A percentile compares a stretch with the other conserved stretches of the same genome.
Conservation (phyloP, 1,284 basidiomycete genomes). For the Tremellales sp. region DNA sequence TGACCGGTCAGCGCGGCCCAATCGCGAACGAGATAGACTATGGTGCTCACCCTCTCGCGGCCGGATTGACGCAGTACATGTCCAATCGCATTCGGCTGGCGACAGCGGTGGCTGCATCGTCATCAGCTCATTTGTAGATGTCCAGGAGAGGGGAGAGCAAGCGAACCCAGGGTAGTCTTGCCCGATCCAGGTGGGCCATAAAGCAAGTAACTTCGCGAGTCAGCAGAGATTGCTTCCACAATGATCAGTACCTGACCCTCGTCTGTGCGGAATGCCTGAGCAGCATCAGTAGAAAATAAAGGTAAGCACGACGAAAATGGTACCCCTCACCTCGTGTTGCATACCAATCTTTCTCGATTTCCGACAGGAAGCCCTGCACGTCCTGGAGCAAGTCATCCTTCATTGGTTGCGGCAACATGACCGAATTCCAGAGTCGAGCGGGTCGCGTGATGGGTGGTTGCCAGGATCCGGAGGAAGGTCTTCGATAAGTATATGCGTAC, state of each 20-base stretch:
- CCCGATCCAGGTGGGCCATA: constrained; percentile 29
- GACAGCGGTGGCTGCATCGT: constrained; percentile 22
- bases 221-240: not conserved
- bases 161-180: constrained; percentile 30
- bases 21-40: not conserved
- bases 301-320: not conserved
- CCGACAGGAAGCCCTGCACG: constrained; percentile 22
- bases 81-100: constrained; percentile 25
- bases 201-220: constrained; percentile 14
- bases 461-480: constrained; percentile 10
- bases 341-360: constrained; percentile 25
- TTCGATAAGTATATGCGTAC: too few relatives aligned
- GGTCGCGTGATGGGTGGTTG: constrained; percentile 19
- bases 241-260: constrained; percentile 7
- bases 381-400: constrained; percentile 25
- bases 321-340: constrained; percentile 20
- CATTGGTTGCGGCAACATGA: constrained; percentile 20
- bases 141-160: too few relatives aligned
- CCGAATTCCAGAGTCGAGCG: constrained; percentile 23
- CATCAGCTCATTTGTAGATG: not conserved
- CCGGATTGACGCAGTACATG: constrained; percentile 30
- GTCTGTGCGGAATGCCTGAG: constrained; percentile 27
- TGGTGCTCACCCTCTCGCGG: constrained; percentile 20
- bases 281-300: too few relatives aligned
- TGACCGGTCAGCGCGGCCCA: too few relatives aligned